Evolutionary conservation across 2,329 filamentous ascomycete genomes (phyloP).

Genomic region (Talaromyces sp.): DNA sequence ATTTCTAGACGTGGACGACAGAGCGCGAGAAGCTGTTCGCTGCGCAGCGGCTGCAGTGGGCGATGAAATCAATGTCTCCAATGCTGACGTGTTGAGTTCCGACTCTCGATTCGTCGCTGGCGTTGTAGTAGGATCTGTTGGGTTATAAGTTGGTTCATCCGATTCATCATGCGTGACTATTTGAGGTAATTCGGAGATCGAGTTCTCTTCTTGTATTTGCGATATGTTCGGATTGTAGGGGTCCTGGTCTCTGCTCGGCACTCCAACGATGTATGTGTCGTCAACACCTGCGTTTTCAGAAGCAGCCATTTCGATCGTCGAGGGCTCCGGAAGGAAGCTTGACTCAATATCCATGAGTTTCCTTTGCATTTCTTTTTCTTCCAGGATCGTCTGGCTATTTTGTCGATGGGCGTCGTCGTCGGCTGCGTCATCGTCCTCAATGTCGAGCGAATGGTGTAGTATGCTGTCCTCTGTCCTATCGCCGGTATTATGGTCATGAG

Average conservation of each 20-base stretch:
- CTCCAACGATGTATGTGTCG: slow-evolving; percentile 45
- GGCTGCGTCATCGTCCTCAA: slow-evolving; percentile 18
- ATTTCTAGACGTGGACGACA: slow-evolving; percentile 29
- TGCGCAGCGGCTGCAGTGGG: slow-evolving; percentile 44
- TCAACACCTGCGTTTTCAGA: slow-evolving; percentile 33
- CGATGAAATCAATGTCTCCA: slow-evolving; percentile 45
- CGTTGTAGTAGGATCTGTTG: slow-evolving; percentile 16
- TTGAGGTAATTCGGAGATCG: slow-evolving; percentile 1
- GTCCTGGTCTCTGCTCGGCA: slow-evolving; percentile 22
- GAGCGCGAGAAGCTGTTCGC: slow-evolving; percentile 38
- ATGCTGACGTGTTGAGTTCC: slow-evolving; percentile 34
- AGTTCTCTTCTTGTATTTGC: slow-evolving; percentile 17
- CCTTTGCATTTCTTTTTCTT: slow-evolving; percentile 58
- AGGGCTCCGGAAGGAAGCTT: slow-evolving; percentile 58
- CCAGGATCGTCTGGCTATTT: slow-evolving; percentile 44
- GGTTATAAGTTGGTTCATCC: neutral
- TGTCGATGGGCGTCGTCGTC: slow-evolving; percentile 28
- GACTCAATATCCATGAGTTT: slow-evolving; percentile 62
- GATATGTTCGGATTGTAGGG: slow-evolving; percentile 27
- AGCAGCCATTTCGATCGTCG: slow-evolving; percentile 39
- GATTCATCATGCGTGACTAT: slow-evolving; percentile 19
- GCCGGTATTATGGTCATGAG: neutral
- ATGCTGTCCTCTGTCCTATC: slow-evolving; percentile 1
- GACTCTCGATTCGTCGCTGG: slow-evolving; percentile 22
- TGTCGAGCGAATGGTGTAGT: slow-evolving; percentile 9